phyloP scores from a whole-genome alignment of 2,329 filamentous ascomycete genomes.

The Sporothrix dimorphospora region DNA sequence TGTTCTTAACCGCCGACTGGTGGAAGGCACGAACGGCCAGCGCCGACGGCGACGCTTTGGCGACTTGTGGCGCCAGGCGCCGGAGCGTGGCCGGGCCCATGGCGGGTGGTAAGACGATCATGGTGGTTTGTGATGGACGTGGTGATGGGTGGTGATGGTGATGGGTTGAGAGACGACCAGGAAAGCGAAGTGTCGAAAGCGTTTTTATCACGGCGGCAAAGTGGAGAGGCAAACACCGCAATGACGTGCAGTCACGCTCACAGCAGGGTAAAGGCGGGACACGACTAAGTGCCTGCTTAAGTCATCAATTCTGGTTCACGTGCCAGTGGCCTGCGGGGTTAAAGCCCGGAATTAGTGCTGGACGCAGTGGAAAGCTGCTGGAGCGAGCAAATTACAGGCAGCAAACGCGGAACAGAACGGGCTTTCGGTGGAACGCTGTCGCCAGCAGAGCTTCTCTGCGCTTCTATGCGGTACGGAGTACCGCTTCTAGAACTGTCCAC shows the following conservation, averaged over 20 bases:
- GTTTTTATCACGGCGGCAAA: constrained; percentile 25
- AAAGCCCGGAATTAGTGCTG: constrained; percentile 20
- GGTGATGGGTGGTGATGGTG: constrained; percentile 19
- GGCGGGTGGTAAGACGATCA: constrained; percentile 30
- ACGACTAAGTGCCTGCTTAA: background rate
- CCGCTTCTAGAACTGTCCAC: constrained; percentile 9
- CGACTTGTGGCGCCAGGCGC: constrained; percentile 30
- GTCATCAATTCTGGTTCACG: background rate
- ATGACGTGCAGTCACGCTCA: constrained; percentile 17
- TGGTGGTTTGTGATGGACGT: constrained; percentile 22
- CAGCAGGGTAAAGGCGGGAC: background rate
- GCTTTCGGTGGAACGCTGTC: background rate
- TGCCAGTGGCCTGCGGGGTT: constrained; percentile 24
- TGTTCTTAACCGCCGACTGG: constrained; percentile 26
- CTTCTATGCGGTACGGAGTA: background rate
- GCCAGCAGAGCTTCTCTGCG: background rate
- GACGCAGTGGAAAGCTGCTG: background rate
- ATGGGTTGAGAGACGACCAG: background rate
- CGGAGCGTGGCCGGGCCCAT: constrained; percentile 28
- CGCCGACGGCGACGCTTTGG: constrained; percentile 23
- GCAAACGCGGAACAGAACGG: no score
- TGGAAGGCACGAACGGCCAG: constrained; percentile 25
- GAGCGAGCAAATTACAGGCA: background rate
- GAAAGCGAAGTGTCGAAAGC: background rate
- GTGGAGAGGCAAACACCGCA: constrained; percentile 23